These are phyloP conservation scores for Mycena leptocephala DNA, from an alignment of 768 basidiomycete species.

Conservation along the genomic window DNA sequence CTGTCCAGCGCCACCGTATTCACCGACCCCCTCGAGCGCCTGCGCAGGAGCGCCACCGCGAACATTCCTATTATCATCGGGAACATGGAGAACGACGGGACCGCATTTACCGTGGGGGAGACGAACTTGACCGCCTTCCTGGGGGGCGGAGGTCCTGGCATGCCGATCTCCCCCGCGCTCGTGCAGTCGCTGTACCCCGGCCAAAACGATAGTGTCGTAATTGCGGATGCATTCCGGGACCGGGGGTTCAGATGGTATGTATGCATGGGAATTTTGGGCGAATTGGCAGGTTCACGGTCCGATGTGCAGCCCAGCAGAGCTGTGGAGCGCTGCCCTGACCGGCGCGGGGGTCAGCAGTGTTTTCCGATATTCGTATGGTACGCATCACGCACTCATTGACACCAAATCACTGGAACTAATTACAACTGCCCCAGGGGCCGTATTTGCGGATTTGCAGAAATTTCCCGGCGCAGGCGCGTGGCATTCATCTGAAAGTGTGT, in stretches of 20 bases:
- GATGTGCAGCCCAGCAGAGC: slow-evolving; percentile 26
- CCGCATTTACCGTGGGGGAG: slow-evolving; percentile 22
- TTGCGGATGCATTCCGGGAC: slow-evolving; percentile 23
- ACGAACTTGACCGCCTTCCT: slow-evolving; percentile 33
- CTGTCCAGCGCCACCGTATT: slow-evolving; percentile 4
- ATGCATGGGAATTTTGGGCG: background rate
- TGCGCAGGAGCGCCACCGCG: slow-evolving; percentile 21
- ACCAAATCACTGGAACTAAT: too few relatives aligned
- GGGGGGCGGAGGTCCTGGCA: background rate
- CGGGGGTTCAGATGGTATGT: slow-evolving; percentile 2
- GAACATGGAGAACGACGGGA: slow-evolving; percentile 35
- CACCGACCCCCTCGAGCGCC: slow-evolving; percentile 30
- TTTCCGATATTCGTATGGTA: slow-evolving; percentile 40
- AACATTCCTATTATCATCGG: slow-evolving; percentile 35
- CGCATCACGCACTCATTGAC: background rate
- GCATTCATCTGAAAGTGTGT: slow-evolving; percentile 40
- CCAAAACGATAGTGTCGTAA: slow-evolving; percentile 26
- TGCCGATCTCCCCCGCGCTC: background rate
- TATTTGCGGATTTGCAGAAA: slow-evolving; percentile 39
- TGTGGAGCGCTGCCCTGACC: slow-evolving; percentile 27
- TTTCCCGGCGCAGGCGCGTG: slow-evolving; percentile 42
- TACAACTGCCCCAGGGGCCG: slow-evolving; percentile 10
- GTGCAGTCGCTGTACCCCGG: slow-evolving; percentile 36
- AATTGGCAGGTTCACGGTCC: background rate
- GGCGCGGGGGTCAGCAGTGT: slow-evolving; percentile 33